A percentile compares a stretch with the other conserved stretches of the same genome.
Evolutionary conservation across 257 asterid species (phyloP).

Genomic region (Solanum ossicruentum): DNA sequence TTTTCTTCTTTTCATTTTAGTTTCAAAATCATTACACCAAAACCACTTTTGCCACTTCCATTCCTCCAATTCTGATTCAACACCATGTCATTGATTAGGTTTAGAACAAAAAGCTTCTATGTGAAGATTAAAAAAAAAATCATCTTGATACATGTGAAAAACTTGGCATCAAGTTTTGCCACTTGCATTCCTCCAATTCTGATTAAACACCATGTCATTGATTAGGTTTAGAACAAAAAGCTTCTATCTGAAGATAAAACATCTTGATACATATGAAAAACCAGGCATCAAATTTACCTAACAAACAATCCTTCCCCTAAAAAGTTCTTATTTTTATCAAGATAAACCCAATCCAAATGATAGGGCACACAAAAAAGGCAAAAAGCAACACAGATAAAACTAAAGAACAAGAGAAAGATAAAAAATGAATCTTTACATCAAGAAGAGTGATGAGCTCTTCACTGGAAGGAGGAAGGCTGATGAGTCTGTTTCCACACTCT

Average conservation of each 20-base stretch:
- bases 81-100: not conserved
- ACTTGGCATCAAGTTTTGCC: not conserved
- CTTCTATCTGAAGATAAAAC: not conserved
- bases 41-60: not conserved
- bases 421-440: not conserved
- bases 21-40: not conserved
- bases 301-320: not conserved
- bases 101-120: not conserved
- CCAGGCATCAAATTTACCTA: not conserved
- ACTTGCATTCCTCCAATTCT: not conserved
- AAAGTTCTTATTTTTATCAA: not conserved
- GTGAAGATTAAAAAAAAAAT: not conserved
- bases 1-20: not conserved
- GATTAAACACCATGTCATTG: not conserved
- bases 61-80: not conserved
- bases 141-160: not conserved
- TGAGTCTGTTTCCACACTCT: not conserved
- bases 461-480: not conserved
- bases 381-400: not conserved
- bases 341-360: not conserved
- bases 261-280: not conserved
- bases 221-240: not conserved
- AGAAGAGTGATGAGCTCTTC: constrained; percentile 1
- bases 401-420: not conserved
- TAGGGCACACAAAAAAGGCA: not conserved